Evolutionary conservation across 1,284 basidiomycete genomes (phyloP), one percentile per base, ranked within the genome.

Genomic region (Rhizoctonia solani): DNA sequence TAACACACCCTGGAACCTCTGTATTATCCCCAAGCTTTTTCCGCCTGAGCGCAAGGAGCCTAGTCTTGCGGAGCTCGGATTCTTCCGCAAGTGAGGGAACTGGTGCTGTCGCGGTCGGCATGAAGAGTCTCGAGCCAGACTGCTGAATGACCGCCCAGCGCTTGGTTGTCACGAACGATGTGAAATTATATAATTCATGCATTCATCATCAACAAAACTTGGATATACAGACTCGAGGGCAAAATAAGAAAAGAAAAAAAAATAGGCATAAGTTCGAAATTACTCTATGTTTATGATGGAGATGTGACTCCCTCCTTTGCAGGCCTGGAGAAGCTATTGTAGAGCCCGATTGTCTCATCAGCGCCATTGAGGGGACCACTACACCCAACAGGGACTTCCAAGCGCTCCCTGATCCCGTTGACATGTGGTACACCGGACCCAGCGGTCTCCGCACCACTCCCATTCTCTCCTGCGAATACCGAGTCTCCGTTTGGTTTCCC

Each of bases 11-110:
- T 44, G 21, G 72, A 32, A 74, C 73, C 37, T 72, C 75, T 39
- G 73, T 74, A 27, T 75, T 77, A 61, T 84, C 84, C 1, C 87
- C 89, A 1, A 85, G 85, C 74, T 93, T 95, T 70, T 87, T 82
- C 75, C 85, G 88, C 70, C 90, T 85, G 46, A 98, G 82, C 1
- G 93, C 92, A 44, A 87, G 78, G 1, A 98, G 81, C 69, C 94
- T 88, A 61, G 87, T 87, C 76, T 95, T 96, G 55, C 95, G 85
- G n/a, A 87, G 87, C 71, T 93, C 90, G 8, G 91, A 87, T 6
- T 87, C 88, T 71, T 89, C 89, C 69, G 88, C 90, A 52, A 98
- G 84, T 69, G 92, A 92, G 21, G 50, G 61, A 54, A 66, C 61
- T 14, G 50, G 61, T 30, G 53, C 39, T 29, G 61, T 66, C 84